Base-by-base conservation (phyloP, 805 yeast genomes). In the Yarrowia porcina region DNA sequence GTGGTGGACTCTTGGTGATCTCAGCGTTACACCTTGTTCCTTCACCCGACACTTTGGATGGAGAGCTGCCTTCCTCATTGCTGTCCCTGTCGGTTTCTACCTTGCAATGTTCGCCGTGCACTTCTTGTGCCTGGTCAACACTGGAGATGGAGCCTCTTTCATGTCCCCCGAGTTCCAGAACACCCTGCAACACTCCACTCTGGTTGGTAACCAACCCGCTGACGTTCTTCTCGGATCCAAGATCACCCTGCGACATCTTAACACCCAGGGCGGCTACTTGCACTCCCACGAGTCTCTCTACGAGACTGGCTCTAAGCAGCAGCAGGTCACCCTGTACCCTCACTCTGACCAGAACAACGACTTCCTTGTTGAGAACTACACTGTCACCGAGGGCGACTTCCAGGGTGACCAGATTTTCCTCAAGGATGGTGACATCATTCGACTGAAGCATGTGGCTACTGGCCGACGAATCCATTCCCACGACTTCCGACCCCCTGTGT, bases 401-500 rank as follows among this genome's bases (percentile, higher is more conserved):
- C 81, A 80, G 66, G 81, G 79, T 57, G 88, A 84, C 68, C 76
- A 83, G 23, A 71, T 92, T 47, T 76, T 74, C 65, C 76, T 87
- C 41, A 73, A 79, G 61, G 82, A 84, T 66, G 86, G 87, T 18
- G 84, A 81, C 63, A 71, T 77, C 13, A 75, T 93, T 20, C 79
- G 87, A 64, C 72, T 94, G n/a, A 83, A 82, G 76, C 98, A 94
- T 72, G 79, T 79, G 64, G 65, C 69, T 1, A 88, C 97, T 0
- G 82, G 86, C 15, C 83, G 84, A 66, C 83, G 88, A 49, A 74
- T 94, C 60, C 85, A 85, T 66, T 88, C 90, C 21, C 84, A 80
- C 66, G 88, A 89, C 65, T 77, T 82, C 57, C 83, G 92, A 65
- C 97, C 98, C 3, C 97, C 97, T 10, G 83, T 91, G 27, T 83